Conservation (phyloP, 306 rosid species). For the Dalbergia cultrata region DNA sequence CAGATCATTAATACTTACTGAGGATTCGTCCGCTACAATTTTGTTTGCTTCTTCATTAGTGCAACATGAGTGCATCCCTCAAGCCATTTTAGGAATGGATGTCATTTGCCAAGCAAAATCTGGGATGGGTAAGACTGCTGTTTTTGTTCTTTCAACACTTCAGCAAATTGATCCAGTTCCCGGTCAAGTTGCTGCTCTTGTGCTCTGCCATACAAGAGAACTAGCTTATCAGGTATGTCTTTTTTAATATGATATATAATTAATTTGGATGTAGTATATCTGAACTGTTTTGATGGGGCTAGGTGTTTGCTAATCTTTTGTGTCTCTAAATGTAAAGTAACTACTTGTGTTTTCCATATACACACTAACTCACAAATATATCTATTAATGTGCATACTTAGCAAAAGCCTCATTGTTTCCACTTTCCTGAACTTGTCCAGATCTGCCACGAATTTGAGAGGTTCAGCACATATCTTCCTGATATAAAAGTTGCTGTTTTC, state of each 20-base stretch:
- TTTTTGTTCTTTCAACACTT: slow-evolving; percentile 73
- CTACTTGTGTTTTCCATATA: neutral
- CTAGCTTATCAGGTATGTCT: slow-evolving; percentile 71
- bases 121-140: slow-evolving; percentile 85
- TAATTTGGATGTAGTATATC: slow-evolving; percentile 28
- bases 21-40: slow-evolving; percentile 75
- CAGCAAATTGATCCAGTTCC: slow-evolving; percentile 81
- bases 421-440: slow-evolving; percentile 50
- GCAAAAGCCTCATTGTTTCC: neutral
- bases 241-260: neutral
- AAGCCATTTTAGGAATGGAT: slow-evolving; percentile 83
- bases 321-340: neutral
- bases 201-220: slow-evolving; percentile 83
- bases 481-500: slow-evolving; percentile 70
- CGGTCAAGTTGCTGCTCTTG: slow-evolving; percentile 79
- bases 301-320: neutral
- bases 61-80: slow-evolving; percentile 88
- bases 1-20: slow-evolving; percentile 75
- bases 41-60: slow-evolving; percentile 74
- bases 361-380: neutral
- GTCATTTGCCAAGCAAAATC: slow-evolving; percentile 83
- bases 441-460: slow-evolving; percentile 82
- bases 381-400: neutral
- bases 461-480: slow-evolving; percentile 74
- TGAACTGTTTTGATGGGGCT: neutral